Evolutionary conservation across 305 asterid genomes (phyloP), one percentile per base, ranked within the genome.

Genomic region (Plantago rigida): DNA sequence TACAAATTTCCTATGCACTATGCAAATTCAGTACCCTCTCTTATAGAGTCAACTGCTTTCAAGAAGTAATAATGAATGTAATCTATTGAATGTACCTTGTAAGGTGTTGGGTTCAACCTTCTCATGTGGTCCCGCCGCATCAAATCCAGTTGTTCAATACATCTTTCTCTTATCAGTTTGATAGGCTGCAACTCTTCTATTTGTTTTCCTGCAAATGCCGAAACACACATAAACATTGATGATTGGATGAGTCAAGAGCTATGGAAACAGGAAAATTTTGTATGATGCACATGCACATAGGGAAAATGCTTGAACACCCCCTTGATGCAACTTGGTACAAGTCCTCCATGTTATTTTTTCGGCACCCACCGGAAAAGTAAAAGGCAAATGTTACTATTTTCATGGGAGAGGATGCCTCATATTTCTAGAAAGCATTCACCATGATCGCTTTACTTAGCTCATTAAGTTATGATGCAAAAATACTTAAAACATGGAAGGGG

Each of bases 81-180:
- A 34, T 47, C 19, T 47, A 22, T 50, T 14, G 28, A 42, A 19
- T 36, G 66, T 83, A 89, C 97, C 99, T 93, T 93, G 85, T 93
- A 93, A 15, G 99, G 95, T 52, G 99, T 93, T 22, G 97, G 99
- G 78, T 93, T 89, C 83, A 93, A 76, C 81, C 92, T 81, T 75
- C 99, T 82, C 99, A 93, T 89, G 84, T 93, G 99, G 73, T 93
- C 96, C 9, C 93, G 81, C 56, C 97, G 83, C 97, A 93, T 93
- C 74, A 64, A 87, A 42, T 78, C 90, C 72, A 93, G 76, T 57
- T 89, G 99, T 62, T 82, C 70, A 52, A 93, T 82, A 64, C 99
- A 93, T 28, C 84, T 67, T 48, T 85, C 83, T 67, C 99, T 81
- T 15, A 84, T 93, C 67, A 65, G 62, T 65, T 81, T 81, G 45